Conservation (phyloP, 306 rosid genomes). For the Medicago truncatula region DNA sequence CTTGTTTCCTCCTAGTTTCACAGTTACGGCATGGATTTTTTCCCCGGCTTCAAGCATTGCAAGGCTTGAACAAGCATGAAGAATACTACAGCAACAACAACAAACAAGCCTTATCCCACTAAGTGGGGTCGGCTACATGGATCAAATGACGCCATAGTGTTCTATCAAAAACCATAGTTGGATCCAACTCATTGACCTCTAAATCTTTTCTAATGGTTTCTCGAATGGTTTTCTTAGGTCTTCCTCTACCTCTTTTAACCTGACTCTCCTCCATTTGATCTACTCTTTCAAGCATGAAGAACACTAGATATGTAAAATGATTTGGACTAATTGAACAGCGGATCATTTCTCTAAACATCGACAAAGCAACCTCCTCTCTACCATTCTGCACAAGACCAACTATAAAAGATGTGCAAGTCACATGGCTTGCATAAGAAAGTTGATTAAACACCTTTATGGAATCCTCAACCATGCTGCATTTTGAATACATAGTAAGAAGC, state of each 20-base stretch:
- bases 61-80: slow-evolving; percentile 73
- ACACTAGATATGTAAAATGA: slow-evolving; percentile 64
- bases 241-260: no score
- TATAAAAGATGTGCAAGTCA: slow-evolving; percentile 77
- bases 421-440: slow-evolving; percentile 60
- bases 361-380: slow-evolving; percentile 65
- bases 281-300: slow-evolving; percentile 74
- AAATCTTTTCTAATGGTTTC: no score
- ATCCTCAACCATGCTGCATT: slow-evolving; percentile 64
- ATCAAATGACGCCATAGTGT: no score
- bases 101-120: no score
- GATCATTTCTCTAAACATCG: slow-evolving; percentile 64
- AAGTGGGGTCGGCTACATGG: no score
- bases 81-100: no score
- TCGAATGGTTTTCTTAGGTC: no score
- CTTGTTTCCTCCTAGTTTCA: slow-evolving; percentile 59
- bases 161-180: no score
- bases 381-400: slow-evolving; percentile 69
- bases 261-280: no score
- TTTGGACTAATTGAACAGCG: slow-evolving; percentile 53
- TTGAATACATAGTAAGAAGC: slow-evolving; percentile 72
- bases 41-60: slow-evolving; percentile 70
- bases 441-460: slow-evolving; percentile 59
- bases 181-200: no score
- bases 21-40: slow-evolving; percentile 55